Evolutionary conservation across 768 basidiomycete genomes (phyloP), one percentile per base, ranked within the genome.

Genomic region (Pisolithus sp.): DNA sequence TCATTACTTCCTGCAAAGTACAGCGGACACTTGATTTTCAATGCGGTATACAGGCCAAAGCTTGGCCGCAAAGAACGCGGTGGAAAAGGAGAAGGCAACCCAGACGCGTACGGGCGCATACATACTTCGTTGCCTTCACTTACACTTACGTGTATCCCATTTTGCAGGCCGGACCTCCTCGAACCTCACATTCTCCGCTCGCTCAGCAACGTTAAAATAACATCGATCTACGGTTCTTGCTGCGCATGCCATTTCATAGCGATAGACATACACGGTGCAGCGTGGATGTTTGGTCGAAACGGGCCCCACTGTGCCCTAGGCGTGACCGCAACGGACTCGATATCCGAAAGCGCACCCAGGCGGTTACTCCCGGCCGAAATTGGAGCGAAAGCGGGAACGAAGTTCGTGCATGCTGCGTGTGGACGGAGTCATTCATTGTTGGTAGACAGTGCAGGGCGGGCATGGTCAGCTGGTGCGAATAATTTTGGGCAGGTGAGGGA

Each of bases 281-380:
- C 93, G 8, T 93, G 91, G 85, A 68, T 97, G 59, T 90, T 94
- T 63, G 95, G 95, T 7, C 82, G 92, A 49, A 92, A 91, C 68
- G 81, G 80, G 38, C 82, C 75, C 2, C 34, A 34, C 52, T 73
- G 78, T 51, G 78, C 79, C 40, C 76, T 93, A 4, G 87, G 89
- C n/a, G 70, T 82, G 8, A 60, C 78, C 13, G 73, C 70, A 24
- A 72, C 74, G 53, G 79, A 80, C 51, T 48, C 69, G 53, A 76
- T 93, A 54, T 86, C 87, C 17, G 89, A 93, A 73, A 84, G 81
- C 65, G 78, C 83, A 53, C 88, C 91, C 18, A 76, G 77, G 63
- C 74, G 76, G 52, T 58, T 91, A 41, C 75, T 71, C 30, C 73
- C 90, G 3, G 58, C 68, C 2, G 77, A 86, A 26, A 65, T 89